Conservation (phyloP, 2,329 filamentous ascomycete genomes). For the Monosporascus sp. region DNA sequence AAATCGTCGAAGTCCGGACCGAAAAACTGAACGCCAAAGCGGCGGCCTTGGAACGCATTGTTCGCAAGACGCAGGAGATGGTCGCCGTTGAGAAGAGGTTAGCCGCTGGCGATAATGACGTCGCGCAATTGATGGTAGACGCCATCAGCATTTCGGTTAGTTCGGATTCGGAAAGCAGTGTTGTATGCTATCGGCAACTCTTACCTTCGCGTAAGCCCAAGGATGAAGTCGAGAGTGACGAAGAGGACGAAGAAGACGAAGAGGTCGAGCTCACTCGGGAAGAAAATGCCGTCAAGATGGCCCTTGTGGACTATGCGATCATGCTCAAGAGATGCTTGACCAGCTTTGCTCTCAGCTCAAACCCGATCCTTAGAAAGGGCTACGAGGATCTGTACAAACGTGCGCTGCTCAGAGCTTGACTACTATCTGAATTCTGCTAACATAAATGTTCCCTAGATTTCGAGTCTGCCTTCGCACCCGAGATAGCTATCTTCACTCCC, state of each 20-base stretch:
- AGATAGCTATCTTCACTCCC: conserved; percentile 58
- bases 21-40: conserved; percentile 68
- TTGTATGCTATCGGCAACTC: conserved; percentile 71
- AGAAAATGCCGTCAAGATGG: conserved; percentile 76
- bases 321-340: conserved; percentile 77
- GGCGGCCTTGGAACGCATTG: conserved; percentile 85
- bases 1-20: conserved; percentile 67
- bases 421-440: conserved; percentile 11
- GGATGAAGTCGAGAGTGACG: conserved; percentile 33
- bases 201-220: conserved; percentile 50
- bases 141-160: conserved; percentile 74
- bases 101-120: conserved; percentile 64
- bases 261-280: conserved; percentile 50
- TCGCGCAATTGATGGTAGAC: conserved; percentile 64
- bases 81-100: conserved; percentile 68
- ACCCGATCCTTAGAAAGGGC: conserved; percentile 49
- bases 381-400: conserved; percentile 58
- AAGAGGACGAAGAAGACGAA: conserved; percentile 39
- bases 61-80: conserved; percentile 86
- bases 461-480: conserved; percentile 56
- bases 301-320: conserved; percentile 82
- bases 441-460: conserved; percentile 41
- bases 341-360: conserved; percentile 59
- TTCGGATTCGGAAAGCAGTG: conserved; percentile 65
- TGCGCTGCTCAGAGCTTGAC: conserved; percentile 37